These are phyloP conservation scores for Areca catechu DNA, from an alignment of 176 grass and related monocot species.

Conservation along the genomic window DNA sequence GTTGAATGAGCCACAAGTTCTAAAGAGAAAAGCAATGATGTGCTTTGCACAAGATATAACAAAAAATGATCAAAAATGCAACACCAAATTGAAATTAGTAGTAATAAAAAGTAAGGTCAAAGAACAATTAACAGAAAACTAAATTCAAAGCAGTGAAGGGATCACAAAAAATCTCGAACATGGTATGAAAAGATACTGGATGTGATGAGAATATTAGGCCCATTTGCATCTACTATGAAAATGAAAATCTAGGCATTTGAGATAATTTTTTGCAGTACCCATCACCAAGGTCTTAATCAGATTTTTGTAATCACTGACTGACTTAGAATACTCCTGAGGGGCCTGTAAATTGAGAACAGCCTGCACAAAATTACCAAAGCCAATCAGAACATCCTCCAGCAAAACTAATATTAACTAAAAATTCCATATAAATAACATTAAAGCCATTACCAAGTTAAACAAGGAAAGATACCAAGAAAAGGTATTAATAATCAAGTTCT, in stretches of 20 bases:
- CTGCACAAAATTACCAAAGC: constrained; percentile 24
- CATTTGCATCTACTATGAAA: not conserved
- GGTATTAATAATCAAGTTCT: too few species aligned
- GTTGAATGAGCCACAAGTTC: too few species aligned
- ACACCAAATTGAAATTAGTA: too few species aligned
- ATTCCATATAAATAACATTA: not conserved
- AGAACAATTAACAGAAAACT: too few species aligned
- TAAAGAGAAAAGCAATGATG: too few species aligned
- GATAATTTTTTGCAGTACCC: constrained; percentile 40
- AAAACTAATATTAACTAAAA: constrained; percentile 9
- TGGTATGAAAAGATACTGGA: too few species aligned
- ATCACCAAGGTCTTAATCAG: constrained; percentile 91
- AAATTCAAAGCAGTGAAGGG: too few species aligned
- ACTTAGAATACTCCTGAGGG: constrained; percentile 83
- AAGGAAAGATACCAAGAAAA: too few species aligned
- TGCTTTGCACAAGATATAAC: not conserved
- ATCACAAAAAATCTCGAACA: too few species aligned
- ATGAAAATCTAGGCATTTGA: not conserved
- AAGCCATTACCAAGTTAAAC: too few species aligned
- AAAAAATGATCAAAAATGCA: not conserved
- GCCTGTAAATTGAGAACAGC: constrained; percentile 94
- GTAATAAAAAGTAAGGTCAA: too few species aligned
- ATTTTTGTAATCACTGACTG: constrained; percentile 94
- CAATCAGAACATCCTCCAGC: not conserved
- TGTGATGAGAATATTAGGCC: too few species aligned